A percentile compares a stretch with the other conserved stretches of the same genome.
Conservation (phyloP, 2,329 filamentous ascomycete genomes). For the Sclerotinia sclerotiorum region DNA sequence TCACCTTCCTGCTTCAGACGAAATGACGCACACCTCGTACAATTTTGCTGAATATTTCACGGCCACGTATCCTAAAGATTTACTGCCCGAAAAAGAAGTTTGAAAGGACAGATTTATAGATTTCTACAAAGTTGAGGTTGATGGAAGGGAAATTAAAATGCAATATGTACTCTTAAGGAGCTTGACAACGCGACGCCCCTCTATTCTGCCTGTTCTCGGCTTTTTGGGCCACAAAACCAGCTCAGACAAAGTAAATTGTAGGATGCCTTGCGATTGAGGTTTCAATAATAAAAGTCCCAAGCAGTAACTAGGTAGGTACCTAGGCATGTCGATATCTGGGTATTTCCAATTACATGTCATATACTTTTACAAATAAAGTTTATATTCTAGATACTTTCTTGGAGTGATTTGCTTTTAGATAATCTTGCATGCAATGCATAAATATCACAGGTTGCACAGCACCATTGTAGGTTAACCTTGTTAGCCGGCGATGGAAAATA, state of each 20-base stretch:
- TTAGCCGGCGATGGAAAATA: background rate
- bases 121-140: slow-evolving; percentile 1
- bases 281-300: background rate
- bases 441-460: background rate
- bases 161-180: slow-evolving; percentile 11
- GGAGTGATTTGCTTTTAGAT: too few species aligned
- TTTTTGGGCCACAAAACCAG: background rate
- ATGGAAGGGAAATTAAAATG: slow-evolving; percentile 1
- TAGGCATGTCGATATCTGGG: background rate
- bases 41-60: slow-evolving; percentile 11
- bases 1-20: slow-evolving; percentile 22
- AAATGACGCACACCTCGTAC: slow-evolving; percentile 20
- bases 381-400: too few species aligned
- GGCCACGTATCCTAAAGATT: slow-evolving; percentile 18
- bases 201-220: slow-evolving; percentile 21
- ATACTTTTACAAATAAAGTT: too few species aligned
- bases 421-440: background rate
- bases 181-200: slow-evolving; percentile 21
- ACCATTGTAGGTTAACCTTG: background rate
- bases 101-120: slow-evolving; percentile 15
- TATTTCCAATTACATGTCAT: too few species aligned
- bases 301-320: too few species aligned
- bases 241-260: background rate
- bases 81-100: background rate
- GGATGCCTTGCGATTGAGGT: slow-evolving; percentile 19